These are phyloP conservation scores for Draba incana DNA, from an alignment of 345 rosid species.

Conservation along the genomic window DNA sequence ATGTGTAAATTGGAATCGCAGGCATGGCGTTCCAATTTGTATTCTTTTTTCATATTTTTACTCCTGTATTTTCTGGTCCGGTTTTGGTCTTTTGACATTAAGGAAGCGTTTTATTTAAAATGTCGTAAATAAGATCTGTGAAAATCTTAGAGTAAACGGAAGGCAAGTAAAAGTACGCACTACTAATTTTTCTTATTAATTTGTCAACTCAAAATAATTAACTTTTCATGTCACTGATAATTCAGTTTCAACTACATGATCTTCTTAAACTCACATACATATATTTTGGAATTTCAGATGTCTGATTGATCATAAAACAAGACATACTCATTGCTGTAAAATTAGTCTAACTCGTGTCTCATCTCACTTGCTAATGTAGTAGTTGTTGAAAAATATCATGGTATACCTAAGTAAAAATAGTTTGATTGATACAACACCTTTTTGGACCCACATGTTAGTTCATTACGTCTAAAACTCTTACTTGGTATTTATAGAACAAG, in stretches of 20 bases:
- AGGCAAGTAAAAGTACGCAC: neutral
- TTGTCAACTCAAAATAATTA: neutral
- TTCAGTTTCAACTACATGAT: constrained; percentile 11
- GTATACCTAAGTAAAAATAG: constrained; percentile 16
- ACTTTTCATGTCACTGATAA: constrained; percentile 5
- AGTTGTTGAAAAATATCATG: constrained; percentile 33
- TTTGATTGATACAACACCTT: constrained; percentile 35
- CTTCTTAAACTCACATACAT: constrained; percentile 12
- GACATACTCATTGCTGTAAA: constrained; percentile 27
- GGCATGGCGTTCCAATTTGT: too few relatives aligned
- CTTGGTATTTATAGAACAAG: constrained; percentile 35
- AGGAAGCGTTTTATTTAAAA: too few relatives aligned
- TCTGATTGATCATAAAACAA: constrained; percentile 26
- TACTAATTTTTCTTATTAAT: neutral
- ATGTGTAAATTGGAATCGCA: too few relatives aligned
- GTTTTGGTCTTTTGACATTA: too few relatives aligned
- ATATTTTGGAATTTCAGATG: constrained; percentile 17
- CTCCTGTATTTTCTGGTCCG: too few relatives aligned
- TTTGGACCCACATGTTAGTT: constrained; percentile 32
- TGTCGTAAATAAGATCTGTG: neutral
- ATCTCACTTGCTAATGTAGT: constrained; percentile 11
- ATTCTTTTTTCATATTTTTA: too few relatives aligned
- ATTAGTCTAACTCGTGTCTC: constrained; percentile 13
- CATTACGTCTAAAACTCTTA: constrained; percentile 42
- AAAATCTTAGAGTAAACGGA: neutral